Evolutionary conservation across 306 rosid genomes (phyloP), one percentile per base, ranked within the genome.

Genomic region (Cucumis cinereus): DNA sequence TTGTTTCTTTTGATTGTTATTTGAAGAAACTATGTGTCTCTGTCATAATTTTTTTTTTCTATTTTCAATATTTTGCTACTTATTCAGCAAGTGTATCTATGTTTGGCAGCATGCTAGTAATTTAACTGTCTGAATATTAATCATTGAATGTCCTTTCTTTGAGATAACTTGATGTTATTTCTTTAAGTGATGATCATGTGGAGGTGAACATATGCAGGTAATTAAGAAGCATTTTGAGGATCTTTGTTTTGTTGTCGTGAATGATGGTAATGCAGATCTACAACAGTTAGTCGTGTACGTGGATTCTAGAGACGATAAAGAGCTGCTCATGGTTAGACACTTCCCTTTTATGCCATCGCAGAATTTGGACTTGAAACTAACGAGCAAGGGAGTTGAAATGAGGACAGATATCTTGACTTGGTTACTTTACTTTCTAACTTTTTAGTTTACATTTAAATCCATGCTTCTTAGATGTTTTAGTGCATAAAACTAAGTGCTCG

Each of bases 291-390:
- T 94, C 24, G 89, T 94, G 58, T 88, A 85, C 57, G 84, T 89
- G 69, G 96, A 90, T 81, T 89, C 92, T 8, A 78, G 81, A 80
- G 91, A 89, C 20, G 99, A 92, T 77, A 81, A 80, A 62, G 85
- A 88, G 81, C 79, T 81, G 63, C 91, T 92, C 83, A 77, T 88
- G 96, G 99, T 94, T 80, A 81, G 84, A 77, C 26, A 10, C 55
- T 50, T 28, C 43, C 72, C 26, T 33, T 73, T 17, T 45, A 26
- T 41, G 73, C 19, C 50, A 66, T 40, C 10, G 1, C 73, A 5
- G 17, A n/a, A 40, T 9, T 19, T 66, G 10, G 73, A 66, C 52
- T 66, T 9, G 28, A 66, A 38, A 66, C 10, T 38, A 66, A 19
- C 53, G 33, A 62, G 7, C 4, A 26, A 19, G 23, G 0, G 20